These are phyloP conservation scores for Fusarium continuum DNA, from an alignment of 2,329 filamentous ascomycete species.

Conservation along the genomic window DNA sequence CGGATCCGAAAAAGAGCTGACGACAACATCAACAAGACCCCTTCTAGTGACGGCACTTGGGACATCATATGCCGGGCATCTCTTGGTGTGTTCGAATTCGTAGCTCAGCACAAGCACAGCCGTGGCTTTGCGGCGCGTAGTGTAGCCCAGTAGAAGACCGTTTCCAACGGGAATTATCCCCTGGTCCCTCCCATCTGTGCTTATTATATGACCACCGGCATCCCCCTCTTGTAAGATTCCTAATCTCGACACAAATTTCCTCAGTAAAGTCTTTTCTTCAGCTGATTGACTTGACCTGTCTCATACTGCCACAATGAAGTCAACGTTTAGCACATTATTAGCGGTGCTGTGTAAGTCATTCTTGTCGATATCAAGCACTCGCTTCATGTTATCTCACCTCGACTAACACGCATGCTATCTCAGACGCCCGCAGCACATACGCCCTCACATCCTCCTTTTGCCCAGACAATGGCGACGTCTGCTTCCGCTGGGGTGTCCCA, in stretches of 20 bases:
- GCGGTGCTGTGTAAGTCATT: slow-evolving; percentile 37
- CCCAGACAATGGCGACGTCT: slow-evolving; percentile 54
- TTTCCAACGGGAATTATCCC: slow-evolving; percentile 18
- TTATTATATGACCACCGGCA: slow-evolving; percentile 22
- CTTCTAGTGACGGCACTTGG: slow-evolving; percentile 22
- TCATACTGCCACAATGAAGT: slow-evolving; percentile 30
- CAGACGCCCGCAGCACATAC: slow-evolving; percentile 35
- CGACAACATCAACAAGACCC: slow-evolving; percentile 3
- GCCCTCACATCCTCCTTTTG: slow-evolving; percentile 52
- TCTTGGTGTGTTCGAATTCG: slow-evolving; percentile 4
- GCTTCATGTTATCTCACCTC: background rate
- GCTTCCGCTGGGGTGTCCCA: slow-evolving; percentile 66
- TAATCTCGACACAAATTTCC: slow-evolving; percentile 1
- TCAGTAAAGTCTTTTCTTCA: background rate
- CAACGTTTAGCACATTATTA: slow-evolving; percentile 23
- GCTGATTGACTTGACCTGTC: background rate
- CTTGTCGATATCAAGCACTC: background rate
- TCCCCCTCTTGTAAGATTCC: slow-evolving; percentile 15
- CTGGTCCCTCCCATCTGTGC: slow-evolving; percentile 20
- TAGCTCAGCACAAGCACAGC: background rate
- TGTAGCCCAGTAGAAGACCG: slow-evolving; percentile 7
- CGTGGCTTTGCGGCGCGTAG: slow-evolving; percentile 23
- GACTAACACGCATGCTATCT: slow-evolving; percentile 11
- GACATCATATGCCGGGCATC: slow-evolving; percentile 22
- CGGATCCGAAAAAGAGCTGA: slow-evolving; percentile 22